A percentile compares a stretch with the other conserved stretches of the same genome.
phyloP scores from a whole-genome alignment of 1,284 basidiomycete species.

The Moniliophthora roreri region DNA sequence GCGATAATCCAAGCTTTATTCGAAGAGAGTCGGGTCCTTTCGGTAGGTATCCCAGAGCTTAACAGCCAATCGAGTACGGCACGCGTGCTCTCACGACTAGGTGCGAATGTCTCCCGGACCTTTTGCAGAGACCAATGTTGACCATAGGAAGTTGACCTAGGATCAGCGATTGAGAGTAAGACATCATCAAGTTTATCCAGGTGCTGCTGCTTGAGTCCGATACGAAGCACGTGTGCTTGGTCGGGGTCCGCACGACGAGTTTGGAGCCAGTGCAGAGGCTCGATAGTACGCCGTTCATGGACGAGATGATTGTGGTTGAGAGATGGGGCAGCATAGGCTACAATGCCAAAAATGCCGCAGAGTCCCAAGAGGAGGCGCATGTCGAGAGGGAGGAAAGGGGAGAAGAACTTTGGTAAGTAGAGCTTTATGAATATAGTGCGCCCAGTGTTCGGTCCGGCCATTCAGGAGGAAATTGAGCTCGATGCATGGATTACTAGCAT shows the following conservation, averaged over 20 bases:
- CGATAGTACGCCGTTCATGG: conserved; percentile 38
- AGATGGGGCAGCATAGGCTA: conserved; percentile 6
- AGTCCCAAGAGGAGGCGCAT: too few relatives aligned
- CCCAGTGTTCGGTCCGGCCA: too few relatives aligned
- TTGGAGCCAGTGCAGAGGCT: conserved; percentile 34
- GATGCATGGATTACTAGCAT: too few relatives aligned
- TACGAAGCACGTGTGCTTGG: conserved; percentile 39
- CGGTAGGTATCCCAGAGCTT: conserved; percentile 36
- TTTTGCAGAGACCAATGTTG: conserved; percentile 34
- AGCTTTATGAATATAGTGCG: too few relatives aligned
- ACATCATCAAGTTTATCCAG: conserved; percentile 40
- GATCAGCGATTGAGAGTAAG: conserved; percentile 46
- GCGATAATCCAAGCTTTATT: conserved; percentile 48
- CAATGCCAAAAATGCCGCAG: too few relatives aligned
- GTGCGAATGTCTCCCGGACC: conserved; percentile 36
- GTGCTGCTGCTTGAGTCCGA: conserved; percentile 47
- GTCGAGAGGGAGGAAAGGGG: too few relatives aligned
- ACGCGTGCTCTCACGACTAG: conserved; percentile 17
- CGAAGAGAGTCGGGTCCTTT: conserved; percentile 34
- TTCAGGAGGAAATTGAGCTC: too few relatives aligned
- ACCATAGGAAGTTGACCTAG: conserved; percentile 34
- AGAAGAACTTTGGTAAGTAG: too few relatives aligned
- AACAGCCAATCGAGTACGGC: conserved; percentile 34
- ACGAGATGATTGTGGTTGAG: conserved; percentile 22
- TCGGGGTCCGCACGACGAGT: conserved; percentile 31